phyloP scores from a whole-genome alignment of 2,329 filamentous ascomycete species.

The Xylaria sp. region DNA sequence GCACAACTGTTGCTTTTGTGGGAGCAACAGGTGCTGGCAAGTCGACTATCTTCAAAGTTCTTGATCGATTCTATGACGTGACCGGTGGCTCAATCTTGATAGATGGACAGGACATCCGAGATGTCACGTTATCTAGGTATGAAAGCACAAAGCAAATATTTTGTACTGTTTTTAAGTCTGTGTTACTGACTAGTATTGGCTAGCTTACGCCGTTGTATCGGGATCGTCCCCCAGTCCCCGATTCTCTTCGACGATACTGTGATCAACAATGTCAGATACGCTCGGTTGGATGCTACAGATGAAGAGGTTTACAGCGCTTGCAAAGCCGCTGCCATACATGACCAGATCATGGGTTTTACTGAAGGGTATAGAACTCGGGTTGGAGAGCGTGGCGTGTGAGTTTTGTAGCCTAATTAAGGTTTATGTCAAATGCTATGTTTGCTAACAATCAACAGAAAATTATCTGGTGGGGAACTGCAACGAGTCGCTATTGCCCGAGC shows the following conservation, averaged over 20 bases:
- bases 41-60: slow-evolving; percentile 60
- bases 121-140: slow-evolving; percentile 53
- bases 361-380: slow-evolving; percentile 65
- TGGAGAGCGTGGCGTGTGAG: slow-evolving; percentile 62
- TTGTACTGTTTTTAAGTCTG: background rate
- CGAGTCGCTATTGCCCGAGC: slow-evolving; percentile 76
- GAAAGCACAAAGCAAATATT: background rate
- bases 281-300: slow-evolving; percentile 59
- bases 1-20: slow-evolving; percentile 68
- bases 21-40: slow-evolving; percentile 67
- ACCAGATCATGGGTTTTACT: slow-evolving; percentile 63
- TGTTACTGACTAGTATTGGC: slow-evolving; percentile 17
- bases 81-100: slow-evolving; percentile 57
- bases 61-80: slow-evolving; percentile 64
- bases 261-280: slow-evolving; percentile 66
- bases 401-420: slow-evolving; percentile 2
- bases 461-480: slow-evolving; percentile 74
- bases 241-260: slow-evolving; percentile 64
- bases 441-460: slow-evolving; percentile 55
- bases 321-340: slow-evolving; percentile 64
- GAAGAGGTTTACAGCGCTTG: slow-evolving; percentile 63
- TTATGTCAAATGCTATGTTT: background rate
- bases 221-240: slow-evolving; percentile 58
- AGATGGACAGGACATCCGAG: slow-evolving; percentile 57
- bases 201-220: slow-evolving; percentile 55